Base-by-base conservation (phyloP, 2,329 filamentous ascomycete species). In the Microdochium nivale region DNA sequence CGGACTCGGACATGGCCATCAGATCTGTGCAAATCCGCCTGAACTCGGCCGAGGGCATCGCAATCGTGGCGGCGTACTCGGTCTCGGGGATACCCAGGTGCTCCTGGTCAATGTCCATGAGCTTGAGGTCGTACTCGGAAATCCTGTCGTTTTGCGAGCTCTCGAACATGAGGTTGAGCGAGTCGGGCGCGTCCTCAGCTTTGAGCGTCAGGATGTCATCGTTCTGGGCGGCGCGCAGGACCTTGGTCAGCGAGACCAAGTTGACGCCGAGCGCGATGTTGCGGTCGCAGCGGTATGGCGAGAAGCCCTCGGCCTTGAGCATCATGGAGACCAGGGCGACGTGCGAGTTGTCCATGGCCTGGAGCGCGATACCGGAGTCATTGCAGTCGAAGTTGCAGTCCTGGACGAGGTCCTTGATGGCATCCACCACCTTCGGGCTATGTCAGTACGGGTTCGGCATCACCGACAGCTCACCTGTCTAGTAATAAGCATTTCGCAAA, bases 361-460 rank as follows among this genome's bases (percentile, higher is more conserved):
- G 94, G 52, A 99, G 88, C 49, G 92, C 91, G 66, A 99, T 94
- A 56, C 94, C 94, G 51, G 90, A 92, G 80, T 99, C 95, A 87
- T 97, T 99, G 87, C 95, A 99, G 80, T 99, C 94, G 76, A 99
- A 99, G 77, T 99, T 99, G 85, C 94, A 99, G 76, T 99, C 94
- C 74, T 97, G 94, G 51, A 99, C 94, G 49, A 99, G 84, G 66
- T 99, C 94, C 75, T 96, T 97, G 84, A 99, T 96, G 63, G 95
- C 90, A 70, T 99, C 95, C 65, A 99, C 91, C 57, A 97, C 89
- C 90, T 96, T 60, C 19, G 47, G n/a, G 27, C 5, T 5, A 49
- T 44, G 52, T 66, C 52, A 66, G 61, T 51, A 58, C 47, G 25
- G 47, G 51, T 27, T 21, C 24, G 21, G 24, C 25, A 47, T 40